Evolutionary conservation across 2,329 filamentous ascomycete genomes (phyloP).

Genomic region (Arthrobotrys conoides): DNA sequence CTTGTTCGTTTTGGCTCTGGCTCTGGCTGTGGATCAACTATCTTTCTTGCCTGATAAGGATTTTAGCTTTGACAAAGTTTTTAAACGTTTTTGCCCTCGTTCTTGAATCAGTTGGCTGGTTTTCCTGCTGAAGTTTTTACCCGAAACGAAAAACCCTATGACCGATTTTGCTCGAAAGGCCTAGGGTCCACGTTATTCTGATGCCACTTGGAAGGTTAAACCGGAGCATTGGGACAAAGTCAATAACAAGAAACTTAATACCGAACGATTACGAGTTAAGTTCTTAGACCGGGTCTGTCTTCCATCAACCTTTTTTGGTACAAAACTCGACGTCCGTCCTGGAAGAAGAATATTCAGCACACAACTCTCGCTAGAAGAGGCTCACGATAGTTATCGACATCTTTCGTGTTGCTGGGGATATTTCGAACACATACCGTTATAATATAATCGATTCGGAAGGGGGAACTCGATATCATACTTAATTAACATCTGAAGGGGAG

Average conservation of each 20-base stretch:
- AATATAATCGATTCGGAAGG: neutral
- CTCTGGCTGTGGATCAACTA: constrained; percentile 19
- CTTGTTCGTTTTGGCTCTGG: constrained; percentile 13
- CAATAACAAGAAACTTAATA: constrained; percentile 12
- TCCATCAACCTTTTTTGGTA: constrained; percentile 10
- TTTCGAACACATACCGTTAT: neutral
- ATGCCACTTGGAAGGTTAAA: constrained; percentile 38
- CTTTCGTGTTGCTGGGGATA: constrained; percentile 21
- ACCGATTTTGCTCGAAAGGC: constrained; percentile 13
- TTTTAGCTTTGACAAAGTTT: constrained; percentile 38
- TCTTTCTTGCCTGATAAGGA: constrained; percentile 30
- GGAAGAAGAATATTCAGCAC: neutral
- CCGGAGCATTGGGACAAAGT: constrained; percentile 30
- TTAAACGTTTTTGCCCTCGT: constrained; percentile 24
- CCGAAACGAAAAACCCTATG: constrained; percentile 33
- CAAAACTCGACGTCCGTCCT: constrained; percentile 28
- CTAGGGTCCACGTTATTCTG: constrained; percentile 23
- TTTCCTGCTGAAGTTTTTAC: constrained; percentile 59
- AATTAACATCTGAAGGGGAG: neutral
- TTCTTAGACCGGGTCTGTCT: constrained; percentile 3
- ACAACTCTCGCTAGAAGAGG: neutral
- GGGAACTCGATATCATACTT: neutral
- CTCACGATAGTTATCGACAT: neutral
- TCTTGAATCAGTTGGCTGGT: constrained; percentile 59
- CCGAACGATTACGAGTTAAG: constrained; percentile 13